Evolutionary conservation across 257 asterid species (phyloP), one percentile per base, ranked within the genome.

Genomic region (Gynochthodes officinalis): DNA sequence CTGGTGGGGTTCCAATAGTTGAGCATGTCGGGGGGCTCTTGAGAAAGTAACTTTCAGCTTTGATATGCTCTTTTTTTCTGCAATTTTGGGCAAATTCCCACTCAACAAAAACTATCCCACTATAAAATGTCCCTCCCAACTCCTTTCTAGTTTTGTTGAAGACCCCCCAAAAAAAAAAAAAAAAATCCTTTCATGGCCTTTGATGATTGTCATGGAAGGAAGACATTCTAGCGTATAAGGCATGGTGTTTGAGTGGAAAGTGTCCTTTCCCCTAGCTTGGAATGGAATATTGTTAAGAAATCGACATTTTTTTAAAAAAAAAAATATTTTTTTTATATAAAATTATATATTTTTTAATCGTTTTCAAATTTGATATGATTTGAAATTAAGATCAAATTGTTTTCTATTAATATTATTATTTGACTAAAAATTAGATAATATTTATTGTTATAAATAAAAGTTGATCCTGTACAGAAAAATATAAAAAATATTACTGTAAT

Each of bases 1-100:
- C n/a, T 62, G 70, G 39, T 72, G 69, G 76, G 62, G 76, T 42
- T 42, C 59, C 67, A 42, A 60, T 60, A 32, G 69, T 63, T 63
- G 77, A 16, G 44, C 43, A 1, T 48, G 76, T 48, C 63, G 70
- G 77, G 44, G 7, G 64, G 68, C 54, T 49, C 62, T 72, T 33
- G 2, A 25, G 57, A 69, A 71, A 61, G 62, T 61, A 39, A 33
- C 70, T 62, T 35, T 73, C 70, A 73, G 76, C 62, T 43, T 14
- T 73, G 70, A 49, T 63, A 1, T n/a, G 28, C 11, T 2, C 19
- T 70, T 27, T 7, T 19, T 15, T 44, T 40, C 67, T 58, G 19
- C 43, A 32, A 19, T 46, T 59, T 46, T n/a, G 69, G 69, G 52
- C 76, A 48, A 37, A 14, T 73, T 50, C 35, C 43, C 71, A 61